A percentile compares a stretch with the other conserved stretches of the same genome.
These are phyloP conservation scores for Trichoderma sp. DNA, from an alignment of 2,329 filamentous ascomycete species.

Conservation along the genomic window DNA sequence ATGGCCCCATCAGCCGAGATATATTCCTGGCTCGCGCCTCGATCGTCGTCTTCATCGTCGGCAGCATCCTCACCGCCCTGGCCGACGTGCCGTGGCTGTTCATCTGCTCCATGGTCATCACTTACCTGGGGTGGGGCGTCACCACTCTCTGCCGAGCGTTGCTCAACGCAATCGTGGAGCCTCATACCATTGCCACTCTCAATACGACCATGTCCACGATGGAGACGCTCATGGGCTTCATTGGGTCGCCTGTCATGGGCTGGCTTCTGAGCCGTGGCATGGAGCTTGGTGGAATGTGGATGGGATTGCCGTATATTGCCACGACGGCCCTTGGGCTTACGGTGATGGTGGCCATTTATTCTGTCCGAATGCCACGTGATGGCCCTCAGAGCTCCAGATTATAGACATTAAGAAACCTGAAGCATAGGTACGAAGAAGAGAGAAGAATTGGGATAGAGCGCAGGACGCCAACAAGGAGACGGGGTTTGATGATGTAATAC, in stretches of 20 bases:
- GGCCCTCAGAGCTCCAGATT: slow-evolving; percentile 26
- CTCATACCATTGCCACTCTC: slow-evolving; percentile 55
- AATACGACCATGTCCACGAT: slow-evolving; percentile 56
- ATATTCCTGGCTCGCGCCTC: slow-evolving; percentile 45
- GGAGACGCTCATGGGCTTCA: slow-evolving; percentile 52
- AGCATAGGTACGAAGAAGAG: neutral
- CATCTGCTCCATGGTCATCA: slow-evolving; percentile 47
- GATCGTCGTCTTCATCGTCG: slow-evolving; percentile 37
- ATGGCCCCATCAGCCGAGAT: slow-evolving; percentile 44
- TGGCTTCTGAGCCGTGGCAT: slow-evolving; percentile 51
- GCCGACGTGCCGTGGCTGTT: slow-evolving; percentile 43
- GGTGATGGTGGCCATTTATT: slow-evolving; percentile 39
- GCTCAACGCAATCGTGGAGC: slow-evolving; percentile 56
- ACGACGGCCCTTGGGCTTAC: slow-evolving; percentile 40
- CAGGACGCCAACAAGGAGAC: neutral
- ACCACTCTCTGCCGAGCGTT: slow-evolving; percentile 50
- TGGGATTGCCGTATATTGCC: slow-evolving; percentile 53
- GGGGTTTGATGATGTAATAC: neutral
- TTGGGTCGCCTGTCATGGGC: slow-evolving; percentile 51
- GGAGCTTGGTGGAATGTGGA: slow-evolving; percentile 49
- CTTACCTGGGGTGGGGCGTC: slow-evolving; percentile 51
- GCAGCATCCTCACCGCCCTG: slow-evolving; percentile 44
- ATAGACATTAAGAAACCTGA: neutral
- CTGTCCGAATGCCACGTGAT: slow-evolving; percentile 35
- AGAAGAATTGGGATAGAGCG: neutral